Conservation (phyloP, 257 asterid genomes). For the Ophiorrhiza pumila region DNA sequence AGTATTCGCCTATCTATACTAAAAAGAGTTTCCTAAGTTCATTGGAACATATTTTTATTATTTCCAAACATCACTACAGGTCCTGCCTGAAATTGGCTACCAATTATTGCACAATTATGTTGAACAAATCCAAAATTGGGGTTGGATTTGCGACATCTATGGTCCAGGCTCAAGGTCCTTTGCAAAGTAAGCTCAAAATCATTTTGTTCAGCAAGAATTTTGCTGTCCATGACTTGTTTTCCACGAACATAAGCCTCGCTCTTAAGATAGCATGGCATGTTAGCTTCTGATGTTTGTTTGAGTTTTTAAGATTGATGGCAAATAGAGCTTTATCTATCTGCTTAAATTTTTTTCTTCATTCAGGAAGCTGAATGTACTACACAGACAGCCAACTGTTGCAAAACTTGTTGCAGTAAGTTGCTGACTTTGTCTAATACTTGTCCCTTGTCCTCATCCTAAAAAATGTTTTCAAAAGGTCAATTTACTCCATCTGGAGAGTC, state of each 20-base stretch:
- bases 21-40: conserved; percentile 9
- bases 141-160: conserved; percentile 87
- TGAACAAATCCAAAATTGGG: conserved; percentile 75
- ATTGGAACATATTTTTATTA: conserved; percentile 19
- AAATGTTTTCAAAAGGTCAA: neutral
- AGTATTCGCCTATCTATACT: neutral
- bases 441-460: neutral
- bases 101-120: conserved; percentile 83
- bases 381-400: conserved; percentile 57
- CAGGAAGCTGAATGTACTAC: conserved; percentile 72
- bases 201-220: neutral
- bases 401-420: conserved; percentile 75
- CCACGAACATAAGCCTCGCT: neutral
- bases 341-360: conserved; percentile 19
- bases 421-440: conserved; percentile 11
- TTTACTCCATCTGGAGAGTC: neutral
- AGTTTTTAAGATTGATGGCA: neutral
- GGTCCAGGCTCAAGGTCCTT: conserved; percentile 62
- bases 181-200: conserved; percentile 44
- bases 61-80: conserved; percentile 38
- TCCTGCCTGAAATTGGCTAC: conserved; percentile 83
- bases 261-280: conserved; percentile 1
- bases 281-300: neutral
- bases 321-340: neutral
- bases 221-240: neutral